A percentile compares a stretch with the other conserved stretches of the same genome.
Conservation (phyloP, 192 early-diverging fungal species). For the Backusella macrospora region DNA sequence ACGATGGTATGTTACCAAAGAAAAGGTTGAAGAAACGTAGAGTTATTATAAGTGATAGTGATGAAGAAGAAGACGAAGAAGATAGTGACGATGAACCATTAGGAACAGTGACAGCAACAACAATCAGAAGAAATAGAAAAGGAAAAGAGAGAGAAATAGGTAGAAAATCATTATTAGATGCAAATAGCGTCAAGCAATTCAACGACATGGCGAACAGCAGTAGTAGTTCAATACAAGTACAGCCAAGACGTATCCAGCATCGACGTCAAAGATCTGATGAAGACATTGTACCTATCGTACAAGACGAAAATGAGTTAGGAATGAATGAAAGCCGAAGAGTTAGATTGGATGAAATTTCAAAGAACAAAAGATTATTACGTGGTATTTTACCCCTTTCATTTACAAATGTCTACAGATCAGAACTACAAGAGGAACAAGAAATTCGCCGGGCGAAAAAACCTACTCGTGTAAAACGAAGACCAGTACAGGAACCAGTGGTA, state of each 20-base stretch:
- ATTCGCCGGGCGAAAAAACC: background rate
- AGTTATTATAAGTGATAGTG: constrained; percentile 2
- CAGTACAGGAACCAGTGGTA: background rate
- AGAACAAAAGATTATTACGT: background rate
- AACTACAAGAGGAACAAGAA: background rate
- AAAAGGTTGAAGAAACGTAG: background rate
- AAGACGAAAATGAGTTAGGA: background rate
- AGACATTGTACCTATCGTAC: background rate
- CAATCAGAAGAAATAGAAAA: background rate
- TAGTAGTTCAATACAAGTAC: background rate
- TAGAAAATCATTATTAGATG: background rate
- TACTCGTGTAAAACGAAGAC: background rate
- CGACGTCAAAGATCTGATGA: background rate
- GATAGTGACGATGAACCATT: background rate
- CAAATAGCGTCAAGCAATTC: background rate
- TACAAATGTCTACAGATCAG: background rate
- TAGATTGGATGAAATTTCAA: background rate
- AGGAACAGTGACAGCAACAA: background rate
- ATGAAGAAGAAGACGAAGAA: background rate
- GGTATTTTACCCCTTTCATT: constrained; percentile 5
- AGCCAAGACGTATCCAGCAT: background rate
- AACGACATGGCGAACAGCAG: background rate
- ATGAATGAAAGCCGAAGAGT: background rate
- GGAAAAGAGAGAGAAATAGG: too few relatives aligned
- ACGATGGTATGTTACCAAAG: background rate